phyloP scores from a whole-genome alignment of 176 grass and related monocot species.

The Dendrocalamus sinicus region DNA sequence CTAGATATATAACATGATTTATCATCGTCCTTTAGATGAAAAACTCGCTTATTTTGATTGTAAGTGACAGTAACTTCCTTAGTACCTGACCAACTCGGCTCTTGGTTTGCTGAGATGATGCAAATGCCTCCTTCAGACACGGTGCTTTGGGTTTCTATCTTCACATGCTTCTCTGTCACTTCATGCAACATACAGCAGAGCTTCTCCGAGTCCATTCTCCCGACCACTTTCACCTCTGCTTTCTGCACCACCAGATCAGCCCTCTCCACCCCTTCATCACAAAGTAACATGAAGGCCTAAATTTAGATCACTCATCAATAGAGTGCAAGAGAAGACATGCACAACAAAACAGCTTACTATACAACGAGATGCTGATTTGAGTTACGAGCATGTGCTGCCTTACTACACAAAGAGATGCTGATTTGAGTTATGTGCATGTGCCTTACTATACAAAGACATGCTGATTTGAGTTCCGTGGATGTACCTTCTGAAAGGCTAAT shows the following conservation, averaged over 20 bases:
- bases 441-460: not conserved
- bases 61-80: not conserved
- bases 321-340: not conserved
- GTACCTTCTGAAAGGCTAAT: constrained; percentile 46
- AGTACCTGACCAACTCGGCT: not conserved
- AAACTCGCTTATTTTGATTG: not conserved
- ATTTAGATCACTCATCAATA: not conserved
- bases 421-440: too few relatives aligned
- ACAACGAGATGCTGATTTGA: not conserved
- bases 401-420: too few relatives aligned
- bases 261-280: constrained; percentile 38
- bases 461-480: not conserved
- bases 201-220: constrained; percentile 27
- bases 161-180: constrained; percentile 32
- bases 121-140: not conserved
- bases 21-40: not conserved
- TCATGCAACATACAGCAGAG: not conserved
- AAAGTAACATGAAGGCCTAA: too few relatives aligned
- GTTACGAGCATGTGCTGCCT: too few relatives aligned
- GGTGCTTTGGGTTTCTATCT: not conserved
- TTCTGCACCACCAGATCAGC: constrained; percentile 20
- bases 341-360: not conserved
- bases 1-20: not conserved
- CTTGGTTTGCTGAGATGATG: not conserved
- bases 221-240: constrained; percentile 11